These are phyloP conservation scores for Yamadazyma kanchanaburiensis DNA, from an alignment of 1,139 yeast genomes.

Conservation along the genomic window DNA sequence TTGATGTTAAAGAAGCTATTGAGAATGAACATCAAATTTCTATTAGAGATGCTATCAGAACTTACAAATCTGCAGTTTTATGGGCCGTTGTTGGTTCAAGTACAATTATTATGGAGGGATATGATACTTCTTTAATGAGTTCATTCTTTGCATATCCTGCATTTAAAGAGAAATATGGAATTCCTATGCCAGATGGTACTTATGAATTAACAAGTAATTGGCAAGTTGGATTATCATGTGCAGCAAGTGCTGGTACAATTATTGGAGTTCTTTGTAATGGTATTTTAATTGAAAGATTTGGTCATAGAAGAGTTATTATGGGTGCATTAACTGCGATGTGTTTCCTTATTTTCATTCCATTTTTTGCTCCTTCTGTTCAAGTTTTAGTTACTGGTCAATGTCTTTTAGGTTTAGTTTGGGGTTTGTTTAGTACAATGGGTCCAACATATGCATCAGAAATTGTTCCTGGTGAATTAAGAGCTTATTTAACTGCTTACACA, in stretches of 20 bases:
- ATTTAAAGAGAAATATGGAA: constrained; percentile 18
- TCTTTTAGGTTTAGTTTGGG: constrained; percentile 22
- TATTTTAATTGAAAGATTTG: constrained; percentile 17
- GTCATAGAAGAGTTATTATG: constrained; percentile 18
- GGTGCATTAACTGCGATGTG: constrained; percentile 15
- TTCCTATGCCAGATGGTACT: constrained; percentile 13
- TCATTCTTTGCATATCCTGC: constrained; percentile 20
- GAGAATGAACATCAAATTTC: constrained; percentile 3
- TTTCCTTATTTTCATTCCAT: constrained; percentile 15
- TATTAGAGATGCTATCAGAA: constrained; percentile 1
- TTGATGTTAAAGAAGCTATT: constrained; percentile 17
- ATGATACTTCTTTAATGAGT: constrained; percentile 18
- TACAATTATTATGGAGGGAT: constrained; percentile 20
- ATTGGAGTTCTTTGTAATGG: constrained; percentile 18
- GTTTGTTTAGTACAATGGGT: constrained; percentile 20
- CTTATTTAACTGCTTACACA: constrained; percentile 21
- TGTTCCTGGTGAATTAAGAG: constrained; percentile 17
- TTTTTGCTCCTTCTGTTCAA: constrained; percentile 17
- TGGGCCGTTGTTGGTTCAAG: constrained; percentile 19
- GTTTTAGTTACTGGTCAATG: constrained; percentile 17
- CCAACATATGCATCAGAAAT: constrained; percentile 21
- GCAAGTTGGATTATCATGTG: constrained; percentile 18
- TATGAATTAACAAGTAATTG: constrained; percentile 17
- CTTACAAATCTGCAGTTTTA: constrained; percentile 7
- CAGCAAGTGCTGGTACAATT: constrained; percentile 18